Conservation (phyloP, 1,284 basidiomycete species). For the Tetrapyrgos nigripes region DNA sequence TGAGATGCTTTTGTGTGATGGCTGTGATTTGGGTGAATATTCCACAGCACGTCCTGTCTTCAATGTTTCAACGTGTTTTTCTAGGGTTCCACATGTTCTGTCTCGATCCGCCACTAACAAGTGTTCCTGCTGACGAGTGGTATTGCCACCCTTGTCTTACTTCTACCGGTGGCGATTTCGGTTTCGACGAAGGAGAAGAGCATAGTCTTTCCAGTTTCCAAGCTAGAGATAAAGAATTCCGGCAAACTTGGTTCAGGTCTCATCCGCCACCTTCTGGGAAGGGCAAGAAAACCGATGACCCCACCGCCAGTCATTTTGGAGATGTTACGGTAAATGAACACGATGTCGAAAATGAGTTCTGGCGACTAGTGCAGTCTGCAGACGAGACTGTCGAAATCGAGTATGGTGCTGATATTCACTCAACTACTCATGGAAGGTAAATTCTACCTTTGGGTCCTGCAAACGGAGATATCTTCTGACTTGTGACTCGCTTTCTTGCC, state of each 20-base stretch:
- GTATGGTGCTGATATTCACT: constrained; percentile 98
- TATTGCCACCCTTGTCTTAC: constrained; percentile 95
- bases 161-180: constrained; percentile 96
- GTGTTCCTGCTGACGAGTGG: constrained; percentile 89
- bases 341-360: constrained; percentile 96
- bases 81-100: constrained; percentile 97
- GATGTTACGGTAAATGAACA: constrained; percentile 80
- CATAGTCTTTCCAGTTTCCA: constrained; percentile 94
- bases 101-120: constrained; percentile 86
- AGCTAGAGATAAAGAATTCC: constrained; percentile 89
- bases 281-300: constrained; percentile 43
- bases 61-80: not conserved
- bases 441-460: too few relatives aligned
- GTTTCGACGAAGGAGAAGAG: constrained; percentile 98
- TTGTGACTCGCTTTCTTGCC: not conserved
- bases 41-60: not conserved
- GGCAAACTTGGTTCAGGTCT: constrained; percentile 85
- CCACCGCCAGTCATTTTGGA: constrained; percentile 65
- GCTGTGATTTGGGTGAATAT: constrained; percentile 89
- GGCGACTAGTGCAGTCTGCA: constrained; percentile 91
- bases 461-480: not conserved
- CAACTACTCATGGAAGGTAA: constrained; percentile 95
- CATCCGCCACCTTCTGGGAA: constrained; percentile 62
- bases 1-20: constrained; percentile 96
- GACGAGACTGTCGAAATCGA: constrained; percentile 97